Conservation (phyloP, 1,284 basidiomycete genomes). For the Sanguinoderma infundibulare region DNA sequence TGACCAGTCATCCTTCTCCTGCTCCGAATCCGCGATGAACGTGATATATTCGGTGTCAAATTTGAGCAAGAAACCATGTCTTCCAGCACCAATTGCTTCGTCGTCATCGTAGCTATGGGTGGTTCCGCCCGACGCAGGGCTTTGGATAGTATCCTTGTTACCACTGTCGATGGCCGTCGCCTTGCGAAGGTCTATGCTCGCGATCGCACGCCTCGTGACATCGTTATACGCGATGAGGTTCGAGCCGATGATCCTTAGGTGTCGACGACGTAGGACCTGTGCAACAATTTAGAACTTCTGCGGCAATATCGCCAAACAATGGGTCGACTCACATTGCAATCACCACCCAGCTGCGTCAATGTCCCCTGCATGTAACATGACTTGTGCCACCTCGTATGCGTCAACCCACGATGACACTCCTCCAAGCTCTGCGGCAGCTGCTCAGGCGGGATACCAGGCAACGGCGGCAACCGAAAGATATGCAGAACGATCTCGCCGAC, state of each 20-base stretch:
- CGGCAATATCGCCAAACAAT: background rate
- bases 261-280: constrained; percentile 71
- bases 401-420: constrained; percentile 88
- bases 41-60: constrained; percentile 84
- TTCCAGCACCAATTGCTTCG: constrained; percentile 72
- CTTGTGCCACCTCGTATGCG: constrained; percentile 91
- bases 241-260: constrained; percentile 86
- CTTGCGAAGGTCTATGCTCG: constrained; percentile 91
- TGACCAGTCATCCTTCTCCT: constrained; percentile 88
- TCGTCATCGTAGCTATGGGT: constrained; percentile 58
- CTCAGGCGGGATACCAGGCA: constrained; percentile 80
- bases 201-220: constrained; percentile 89
- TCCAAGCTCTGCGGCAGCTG: constrained; percentile 91
- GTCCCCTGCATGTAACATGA: constrained; percentile 91
- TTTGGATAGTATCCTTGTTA: constrained; percentile 55
- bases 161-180: constrained; percentile 82
- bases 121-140: constrained; percentile 46
- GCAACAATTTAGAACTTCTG: constrained; percentile 67
- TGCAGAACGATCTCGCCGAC: constrained; percentile 85
- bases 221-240: constrained; percentile 93
- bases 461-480: constrained; percentile 86
- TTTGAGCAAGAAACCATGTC: constrained; percentile 84
- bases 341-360: constrained; percentile 94
- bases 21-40: constrained; percentile 92
- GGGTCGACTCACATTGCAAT: constrained; percentile 70